Evolutionary conservation across 371 early-diverging fungal species (phyloP).

Genomic region (Mortierella sp.): DNA sequence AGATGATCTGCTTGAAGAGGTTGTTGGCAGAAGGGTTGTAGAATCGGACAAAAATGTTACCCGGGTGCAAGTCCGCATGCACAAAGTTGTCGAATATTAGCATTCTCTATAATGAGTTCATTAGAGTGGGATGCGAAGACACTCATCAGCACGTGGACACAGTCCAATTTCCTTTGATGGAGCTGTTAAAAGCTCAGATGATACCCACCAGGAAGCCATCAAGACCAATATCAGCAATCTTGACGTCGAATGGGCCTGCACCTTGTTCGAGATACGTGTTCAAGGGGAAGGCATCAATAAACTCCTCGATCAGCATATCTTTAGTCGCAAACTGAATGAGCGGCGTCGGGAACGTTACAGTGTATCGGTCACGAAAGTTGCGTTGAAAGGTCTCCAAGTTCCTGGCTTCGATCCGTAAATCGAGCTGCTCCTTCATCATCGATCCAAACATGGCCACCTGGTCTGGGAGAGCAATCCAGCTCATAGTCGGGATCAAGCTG

Average conservation of each 20-base stretch:
- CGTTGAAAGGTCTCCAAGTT: slow-evolving; percentile 78
- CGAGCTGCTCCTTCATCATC: slow-evolving; percentile 95
- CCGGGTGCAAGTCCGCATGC: slow-evolving; percentile 95
- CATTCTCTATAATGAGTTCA: slow-evolving; percentile 73
- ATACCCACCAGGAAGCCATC: slow-evolving; percentile 58
- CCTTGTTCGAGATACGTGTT: slow-evolving; percentile 73
- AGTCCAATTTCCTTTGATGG: no score
- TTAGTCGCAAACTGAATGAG: slow-evolving; percentile 68
- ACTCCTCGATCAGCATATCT: slow-evolving; percentile 88
- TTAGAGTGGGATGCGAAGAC: no score
- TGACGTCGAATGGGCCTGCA: slow-evolving; percentile 71
- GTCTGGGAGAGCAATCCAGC: slow-evolving; percentile 88
- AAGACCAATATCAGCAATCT: slow-evolving; percentile 81
- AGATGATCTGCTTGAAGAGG: slow-evolving; percentile 62
- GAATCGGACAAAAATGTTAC: slow-evolving; percentile 93
- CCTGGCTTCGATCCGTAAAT: slow-evolving; percentile 85
- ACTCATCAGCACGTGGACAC: no score
- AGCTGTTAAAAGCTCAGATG: slow-evolving; percentile 2
- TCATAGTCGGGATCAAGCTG: slow-evolving; percentile 76
- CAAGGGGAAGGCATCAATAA: slow-evolving; percentile 81
- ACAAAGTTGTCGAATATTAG: slow-evolving; percentile 92
- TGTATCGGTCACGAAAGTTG: slow-evolving; percentile 69
- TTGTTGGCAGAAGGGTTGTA: slow-evolving; percentile 72
- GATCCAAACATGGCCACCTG: slow-evolving; percentile 88
- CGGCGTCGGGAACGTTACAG: slow-evolving; percentile 80